Base-by-base conservation (phyloP, 352 stramenopile species). In the Salisapilia sapeloensis region DNA sequence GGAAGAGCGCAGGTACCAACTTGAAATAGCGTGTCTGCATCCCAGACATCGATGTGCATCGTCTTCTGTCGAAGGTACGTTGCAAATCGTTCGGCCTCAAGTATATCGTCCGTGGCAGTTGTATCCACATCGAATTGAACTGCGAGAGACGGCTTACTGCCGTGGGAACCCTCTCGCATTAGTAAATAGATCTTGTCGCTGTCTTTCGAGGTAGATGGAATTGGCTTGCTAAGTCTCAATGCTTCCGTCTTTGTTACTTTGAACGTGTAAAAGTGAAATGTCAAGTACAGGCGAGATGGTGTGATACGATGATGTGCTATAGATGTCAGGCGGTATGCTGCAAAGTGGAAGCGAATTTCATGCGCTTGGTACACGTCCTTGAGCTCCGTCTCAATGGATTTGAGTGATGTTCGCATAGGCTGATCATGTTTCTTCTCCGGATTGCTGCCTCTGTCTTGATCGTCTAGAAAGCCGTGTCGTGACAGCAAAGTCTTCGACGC, bases 251-350 rank as follows among this genome's bases (percentile, higher is more conserved):
- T 51, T 9, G 82, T 96, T 2, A 86, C 79, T 14, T 58, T 21
- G 20, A 82, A 92, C 6, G 56, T 82, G 47, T 94, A 96, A 40
- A 96, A 96, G 50, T 95, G 83, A 44, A 90, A 96, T 17, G 71
- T 92, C 35, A 94, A 93, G 39, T 92, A 94, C 24, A 96, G 40
- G 4, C 69, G 57, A 16, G 38, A 33, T 4, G 6, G 46, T 29
- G 8, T 38, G 35, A 6, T 18, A 3, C 32, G 46, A 39, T 5
- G 20, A 25, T 0, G 15, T 16, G 19, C 33, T 42, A 24, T 33
- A 12, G 33, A 44, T 23, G 13, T 35, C n/a, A 30, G 18, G 29
- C 81, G 66, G 39, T 83, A 91, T 7, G 79, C 84, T 5, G 77
- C 84, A 24, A 96, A 95, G 27, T 96, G 84, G 35, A 96, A 66